These are phyloP conservation scores for Sordaria brevicollis DNA, from an alignment of 495 filamentous ascomycete species.

Conservation along the genomic window DNA sequence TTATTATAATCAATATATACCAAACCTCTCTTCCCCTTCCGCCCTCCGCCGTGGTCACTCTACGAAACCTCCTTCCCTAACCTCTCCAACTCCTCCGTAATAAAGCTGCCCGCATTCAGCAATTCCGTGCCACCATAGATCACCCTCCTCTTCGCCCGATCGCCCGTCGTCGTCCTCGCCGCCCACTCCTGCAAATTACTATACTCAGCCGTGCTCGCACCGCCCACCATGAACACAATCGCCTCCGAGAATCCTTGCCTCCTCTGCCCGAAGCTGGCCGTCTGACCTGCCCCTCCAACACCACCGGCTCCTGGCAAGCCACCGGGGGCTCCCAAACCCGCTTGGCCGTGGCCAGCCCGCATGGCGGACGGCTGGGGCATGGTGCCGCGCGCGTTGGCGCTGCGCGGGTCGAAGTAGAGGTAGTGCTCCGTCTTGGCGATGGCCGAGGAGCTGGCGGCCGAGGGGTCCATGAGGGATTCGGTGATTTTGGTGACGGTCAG, in stretches of 20 bases:
- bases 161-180: conserved; percentile 51
- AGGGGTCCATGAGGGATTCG: conserved; percentile 96
- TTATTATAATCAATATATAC: not conserved
- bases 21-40: not conserved
- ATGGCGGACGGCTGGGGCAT: conserved; percentile 64
- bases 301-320: conserved; percentile 31
- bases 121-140: conserved; percentile 95
- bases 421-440: conserved; percentile 97
- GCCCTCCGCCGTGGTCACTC: not conserved
- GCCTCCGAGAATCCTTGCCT: conserved; percentile 92
- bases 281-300: conserved; percentile 48
- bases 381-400: conserved; percentile 84
- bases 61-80: conserved; percentile 50
- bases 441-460: conserved; percentile 76
- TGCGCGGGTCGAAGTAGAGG: conserved; percentile 96
- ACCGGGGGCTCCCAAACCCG: conserved; percentile 25
- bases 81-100: conserved; percentile 66
- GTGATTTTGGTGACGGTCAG: conserved; percentile 95
- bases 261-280: conserved; percentile 85
- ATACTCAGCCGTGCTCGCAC: conserved; percentile 98
- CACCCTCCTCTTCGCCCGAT: conserved; percentile 56
- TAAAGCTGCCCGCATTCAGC: conserved; percentile 82
- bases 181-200: conserved; percentile 97
- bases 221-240: conserved; percentile 93
- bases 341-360: conserved; percentile 26